These are phyloP conservation scores for Rhododendron vialii DNA, from an alignment of 148 eudicot species.

Conservation along the genomic window DNA sequence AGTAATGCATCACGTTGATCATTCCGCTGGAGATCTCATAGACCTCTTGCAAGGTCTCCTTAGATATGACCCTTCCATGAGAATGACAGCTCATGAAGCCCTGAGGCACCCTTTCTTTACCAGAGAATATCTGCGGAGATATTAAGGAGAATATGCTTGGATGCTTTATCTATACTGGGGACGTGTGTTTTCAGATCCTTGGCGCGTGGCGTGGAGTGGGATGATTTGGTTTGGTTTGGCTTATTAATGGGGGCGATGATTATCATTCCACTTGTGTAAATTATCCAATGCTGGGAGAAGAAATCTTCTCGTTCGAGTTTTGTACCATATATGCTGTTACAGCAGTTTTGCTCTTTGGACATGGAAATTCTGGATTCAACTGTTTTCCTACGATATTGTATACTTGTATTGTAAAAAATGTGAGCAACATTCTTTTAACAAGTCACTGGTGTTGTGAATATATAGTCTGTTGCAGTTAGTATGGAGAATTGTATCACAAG, in stretches of 20 bases:
- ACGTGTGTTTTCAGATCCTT: not conserved
- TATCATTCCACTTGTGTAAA: not conserved
- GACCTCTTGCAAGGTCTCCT: constrained; percentile 51
- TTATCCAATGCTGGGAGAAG: not conserved
- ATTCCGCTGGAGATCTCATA: constrained; percentile 56
- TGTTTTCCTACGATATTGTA: not conserved
- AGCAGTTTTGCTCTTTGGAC: constrained; percentile 1
- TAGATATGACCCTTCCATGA: constrained; percentile 39
- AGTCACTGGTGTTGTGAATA: not conserved
- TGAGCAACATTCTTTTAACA: not conserved
- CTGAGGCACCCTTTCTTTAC: constrained; percentile 53
- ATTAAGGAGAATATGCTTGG: not conserved
- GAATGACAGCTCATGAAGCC: constrained; percentile 53
- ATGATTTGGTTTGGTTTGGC: not conserved
- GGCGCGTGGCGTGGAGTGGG: not conserved
- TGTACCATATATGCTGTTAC: not conserved
- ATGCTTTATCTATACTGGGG: not conserved
- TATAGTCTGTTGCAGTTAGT: not conserved
- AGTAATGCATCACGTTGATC: constrained; percentile 61
- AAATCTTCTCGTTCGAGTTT: not conserved
- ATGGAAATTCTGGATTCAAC: not conserved
- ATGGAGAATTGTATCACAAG: not conserved
- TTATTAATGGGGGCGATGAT: not conserved
- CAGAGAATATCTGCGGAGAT: constrained; percentile 28
- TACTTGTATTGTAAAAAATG: not conserved